phyloP scores from a whole-genome alignment of 2,329 filamentous ascomycete genomes.

The Tolypocladium ovalisporum region DNA sequence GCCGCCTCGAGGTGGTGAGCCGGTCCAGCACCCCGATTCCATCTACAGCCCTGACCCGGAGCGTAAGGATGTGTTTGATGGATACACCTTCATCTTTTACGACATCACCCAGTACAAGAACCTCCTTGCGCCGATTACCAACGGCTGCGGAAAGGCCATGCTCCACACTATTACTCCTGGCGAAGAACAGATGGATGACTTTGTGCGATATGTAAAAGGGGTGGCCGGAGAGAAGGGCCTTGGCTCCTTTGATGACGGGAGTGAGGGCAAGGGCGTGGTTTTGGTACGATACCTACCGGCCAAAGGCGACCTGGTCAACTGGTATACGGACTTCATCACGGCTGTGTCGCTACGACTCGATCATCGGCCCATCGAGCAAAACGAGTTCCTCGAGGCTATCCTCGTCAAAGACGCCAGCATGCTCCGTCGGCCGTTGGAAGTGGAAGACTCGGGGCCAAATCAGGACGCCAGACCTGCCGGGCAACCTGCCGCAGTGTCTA shows the following conservation, averaged over 20 bases:
- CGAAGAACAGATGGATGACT: conserved; percentile 60
- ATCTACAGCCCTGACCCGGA: conserved; percentile 59
- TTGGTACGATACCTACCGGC: conserved; percentile 61
- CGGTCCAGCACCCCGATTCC: conserved; percentile 53
- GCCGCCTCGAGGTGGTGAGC: conserved; percentile 66
- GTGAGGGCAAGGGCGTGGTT: conserved; percentile 60
- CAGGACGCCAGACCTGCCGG: conserved; percentile 6
- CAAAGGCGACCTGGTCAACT: conserved; percentile 43
- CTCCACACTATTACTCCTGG: conserved; percentile 49
- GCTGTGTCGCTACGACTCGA: conserved; percentile 61
- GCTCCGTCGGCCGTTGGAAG: conserved; percentile 57
- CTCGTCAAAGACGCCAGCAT: conserved; percentile 65
- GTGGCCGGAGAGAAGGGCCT: conserved; percentile 65
- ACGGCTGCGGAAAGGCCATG: conserved; percentile 74
- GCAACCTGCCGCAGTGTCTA: conserved; percentile 2
- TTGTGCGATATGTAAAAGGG: conserved; percentile 65
- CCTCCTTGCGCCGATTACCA: conserved; percentile 62
- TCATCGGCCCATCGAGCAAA: conserved; percentile 77
- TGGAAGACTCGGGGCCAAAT: conserved; percentile 20
- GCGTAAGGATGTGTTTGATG: conserved; percentile 66
- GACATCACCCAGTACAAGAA: conserved; percentile 65
- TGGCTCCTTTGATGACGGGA: conserved; percentile 52
- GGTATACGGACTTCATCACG: conserved; percentile 60
- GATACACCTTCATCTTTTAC: conserved; percentile 83
- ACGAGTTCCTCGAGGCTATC: conserved; percentile 85